Evolutionary conservation across 2,329 filamentous ascomycete species (phyloP).

Genomic region (Venturiaceae sp.): DNA sequence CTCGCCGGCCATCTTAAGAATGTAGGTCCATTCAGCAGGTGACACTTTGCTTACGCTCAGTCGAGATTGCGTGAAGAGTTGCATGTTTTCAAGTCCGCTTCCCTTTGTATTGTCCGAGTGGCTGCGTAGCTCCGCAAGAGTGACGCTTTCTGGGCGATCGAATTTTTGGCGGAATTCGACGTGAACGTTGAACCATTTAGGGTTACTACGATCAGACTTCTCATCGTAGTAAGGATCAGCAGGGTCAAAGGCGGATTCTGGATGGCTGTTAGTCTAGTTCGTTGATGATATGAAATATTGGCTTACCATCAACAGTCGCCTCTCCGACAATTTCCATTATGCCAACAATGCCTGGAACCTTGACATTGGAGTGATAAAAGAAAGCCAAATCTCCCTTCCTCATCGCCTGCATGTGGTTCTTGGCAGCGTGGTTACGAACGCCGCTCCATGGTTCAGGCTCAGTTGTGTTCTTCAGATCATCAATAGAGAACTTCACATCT

Average conservation of each 20-base stretch:
- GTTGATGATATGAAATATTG: background rate
- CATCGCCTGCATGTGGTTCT: conserved; percentile 89
- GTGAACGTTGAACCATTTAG: conserved; percentile 82
- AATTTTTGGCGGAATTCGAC: conserved; percentile 85
- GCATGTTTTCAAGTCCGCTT: conserved; percentile 59
- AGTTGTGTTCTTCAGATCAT: conserved; percentile 65
- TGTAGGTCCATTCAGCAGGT: conserved; percentile 53
- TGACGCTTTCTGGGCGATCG: conserved; percentile 46
- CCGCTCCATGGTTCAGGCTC: conserved; percentile 89
- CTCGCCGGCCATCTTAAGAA: conserved; percentile 40
- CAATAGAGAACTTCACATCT: conserved; percentile 90
- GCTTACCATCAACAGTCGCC: conserved; percentile 65
- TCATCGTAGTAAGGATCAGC: conserved; percentile 75
- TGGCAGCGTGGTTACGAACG: conserved; percentile 51
- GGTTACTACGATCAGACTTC: conserved; percentile 57
- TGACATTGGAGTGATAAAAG: conserved; percentile 95
- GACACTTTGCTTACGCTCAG: conserved; percentile 69
- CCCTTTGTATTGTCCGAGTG: conserved; percentile 41
- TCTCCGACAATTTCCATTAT: conserved; percentile 84
- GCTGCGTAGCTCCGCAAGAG: conserved; percentile 60
- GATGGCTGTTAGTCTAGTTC: background rate
- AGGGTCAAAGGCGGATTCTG: conserved; percentile 61
- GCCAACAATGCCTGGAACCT: conserved; percentile 77
- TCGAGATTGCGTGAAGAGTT: conserved; percentile 72
- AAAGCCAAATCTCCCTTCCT: conserved; percentile 85